phyloP scores from a whole-genome alignment of 2,329 filamentous ascomycete genomes.

The Decorospora gaudefroyi region DNA sequence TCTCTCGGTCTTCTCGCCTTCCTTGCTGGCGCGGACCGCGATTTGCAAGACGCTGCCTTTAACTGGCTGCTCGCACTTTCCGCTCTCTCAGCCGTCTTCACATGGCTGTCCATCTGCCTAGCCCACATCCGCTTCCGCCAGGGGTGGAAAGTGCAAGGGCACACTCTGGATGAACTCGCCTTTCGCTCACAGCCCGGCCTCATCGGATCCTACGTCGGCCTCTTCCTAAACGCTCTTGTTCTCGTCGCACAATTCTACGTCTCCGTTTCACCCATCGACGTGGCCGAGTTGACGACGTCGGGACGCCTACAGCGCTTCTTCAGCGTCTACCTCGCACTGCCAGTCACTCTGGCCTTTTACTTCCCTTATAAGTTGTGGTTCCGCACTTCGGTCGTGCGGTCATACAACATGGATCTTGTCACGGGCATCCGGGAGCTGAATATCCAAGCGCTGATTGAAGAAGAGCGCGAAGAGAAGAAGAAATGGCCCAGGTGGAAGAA shows the following conservation, averaged over 20 bases:
- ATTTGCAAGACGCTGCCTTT: conserved; percentile 56
- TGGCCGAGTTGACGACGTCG: conserved; percentile 50
- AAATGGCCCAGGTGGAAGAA: conserved; percentile 56
- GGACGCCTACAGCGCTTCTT: conserved; percentile 71
- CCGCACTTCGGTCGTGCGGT: conserved; percentile 67
- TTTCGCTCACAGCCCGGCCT: conserved; percentile 81
- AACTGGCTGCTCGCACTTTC: conserved; percentile 71
- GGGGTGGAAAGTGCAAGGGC: conserved; percentile 64
- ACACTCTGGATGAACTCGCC: conserved; percentile 73
- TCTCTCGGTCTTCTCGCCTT: conserved; percentile 65
- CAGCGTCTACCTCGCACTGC: conserved; percentile 69
- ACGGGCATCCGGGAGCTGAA: conserved; percentile 87
- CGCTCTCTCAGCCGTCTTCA: conserved; percentile 73
- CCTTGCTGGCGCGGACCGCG: conserved; percentile 53
- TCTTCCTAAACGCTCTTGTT: conserved; percentile 74
- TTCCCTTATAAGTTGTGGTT: conserved; percentile 75
- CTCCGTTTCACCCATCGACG: conserved; percentile 74
- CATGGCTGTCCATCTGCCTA: conserved; percentile 71
- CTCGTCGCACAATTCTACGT: conserved; percentile 88
- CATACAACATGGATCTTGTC: conserved; percentile 80
- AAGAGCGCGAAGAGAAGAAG: conserved; percentile 75
- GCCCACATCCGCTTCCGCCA: conserved; percentile 65
- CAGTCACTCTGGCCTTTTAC: conserved; percentile 71
- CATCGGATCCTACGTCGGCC: conserved; percentile 77
- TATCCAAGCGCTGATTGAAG: conserved; percentile 73